Base-by-base conservation (phyloP, 2,329 filamentous ascomycete genomes). In the Chaetomium globosum region DNA sequence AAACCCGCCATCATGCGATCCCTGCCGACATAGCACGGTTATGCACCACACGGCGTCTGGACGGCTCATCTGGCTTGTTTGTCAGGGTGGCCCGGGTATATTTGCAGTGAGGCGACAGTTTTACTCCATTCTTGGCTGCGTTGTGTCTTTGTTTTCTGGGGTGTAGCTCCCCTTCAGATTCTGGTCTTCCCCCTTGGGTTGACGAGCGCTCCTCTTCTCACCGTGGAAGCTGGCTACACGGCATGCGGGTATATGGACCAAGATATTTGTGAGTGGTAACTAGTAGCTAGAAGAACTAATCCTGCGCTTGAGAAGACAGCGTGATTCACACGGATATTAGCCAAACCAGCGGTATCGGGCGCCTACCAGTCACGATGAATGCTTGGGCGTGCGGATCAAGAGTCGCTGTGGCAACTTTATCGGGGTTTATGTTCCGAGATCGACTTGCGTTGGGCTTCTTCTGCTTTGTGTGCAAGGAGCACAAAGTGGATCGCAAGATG, bases 1-100 rank as follows among this genome's bases (percentile, higher is more conserved):
- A 7, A 43, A 19, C 16, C 19, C 39, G 26, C 30, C 39, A 30
- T n/a, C 19, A 5, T 55, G 31, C 53, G 39, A 23, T n/a, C 26
- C 12, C 5, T 16, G 21, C 23, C 5, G 7, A 19, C 16, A 48
- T n/a, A 3, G 12, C 13, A 16, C 26, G 19, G 21, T 33, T 46
- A 23, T 48, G 59, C 59, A 61, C 49, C 51, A 55, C 3, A 33
- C 36, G 39, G 59, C 36, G 51, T 61, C 56, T 55, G 26, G 52
- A 28, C 5, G 39, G 39, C 19, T 43, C 16, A 43, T 43, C 39
- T 43, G 39, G 4, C 39, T 43, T n/a, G 39, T 43, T 43, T 43
- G 10, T 6, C 1, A n/a, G 5, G 16, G 16, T 19, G 39, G 39
- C 16, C 5, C 13, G 39, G 16, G 16, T 16, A 16, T 43, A 43